Evolutionary conservation across 202 grass and related monocot genomes (phyloP), one percentile per base, ranked within the genome.

Genomic region (Saccharum hybrid): DNA sequence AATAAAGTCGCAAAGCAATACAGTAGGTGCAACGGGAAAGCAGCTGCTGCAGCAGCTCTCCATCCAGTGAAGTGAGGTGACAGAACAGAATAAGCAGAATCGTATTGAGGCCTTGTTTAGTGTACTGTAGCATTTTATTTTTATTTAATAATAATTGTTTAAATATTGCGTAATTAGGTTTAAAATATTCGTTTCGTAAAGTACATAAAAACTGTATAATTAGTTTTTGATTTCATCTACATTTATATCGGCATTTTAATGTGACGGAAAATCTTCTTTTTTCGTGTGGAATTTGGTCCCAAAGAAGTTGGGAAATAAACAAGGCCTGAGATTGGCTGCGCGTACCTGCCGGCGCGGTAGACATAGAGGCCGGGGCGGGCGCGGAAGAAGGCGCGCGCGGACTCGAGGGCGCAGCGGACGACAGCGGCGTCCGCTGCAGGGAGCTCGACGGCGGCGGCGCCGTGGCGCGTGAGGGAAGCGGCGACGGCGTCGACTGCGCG

Each of bases 331-430:
- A 26, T 19, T 31, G 1, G 57, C 9, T 26, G 57, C 21, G 57
- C 5, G 48, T 88, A 96, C 94, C 94, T 88, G 26, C 94, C 94
- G 72, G 91, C 87, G 45, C 84, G 94, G 82, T 91, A 91, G 66
- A 87, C 72, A 31, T 91, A 93, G 82, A 88, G n/a, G 43, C 79
- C 65, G 62, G 77, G 65, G 18, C 65, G 76, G 45, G 66, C 84
- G 52, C 72, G 88, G 82, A 93, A 97, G 74, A 82, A 97, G 66
- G 82, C 79, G 26, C 88, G 78, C 30, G 77, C 79, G 52, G 94
- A 91, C 60, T 97, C 87, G 81, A 97, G 84, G 34, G 88, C 91
- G 76, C 94, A 97, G 31, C 89, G 87, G 13, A 93, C 43, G 28
- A 93, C 79, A 34, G 90, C 82, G 14, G 87, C 89, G n/a, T 93